phyloP scores from a whole-genome alignment of 2,329 filamentous ascomycete species.

The Alternaria tenuissima region DNA sequence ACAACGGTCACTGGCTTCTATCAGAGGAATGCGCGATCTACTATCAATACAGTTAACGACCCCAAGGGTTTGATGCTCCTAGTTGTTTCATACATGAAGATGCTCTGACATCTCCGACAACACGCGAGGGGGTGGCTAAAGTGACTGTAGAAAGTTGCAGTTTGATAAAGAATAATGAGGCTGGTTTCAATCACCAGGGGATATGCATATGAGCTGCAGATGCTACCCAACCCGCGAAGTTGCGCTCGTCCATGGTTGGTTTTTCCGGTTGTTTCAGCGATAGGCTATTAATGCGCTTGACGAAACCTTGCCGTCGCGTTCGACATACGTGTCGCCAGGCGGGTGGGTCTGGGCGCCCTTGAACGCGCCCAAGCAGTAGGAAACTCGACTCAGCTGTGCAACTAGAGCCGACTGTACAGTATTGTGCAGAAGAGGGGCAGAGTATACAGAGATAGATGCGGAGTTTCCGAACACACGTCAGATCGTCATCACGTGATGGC shows the following conservation, averaged over 20 bases:
- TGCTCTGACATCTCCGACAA: not conserved
- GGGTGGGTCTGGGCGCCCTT: not conserved
- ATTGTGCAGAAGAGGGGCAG: not conserved
- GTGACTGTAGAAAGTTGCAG: not conserved
- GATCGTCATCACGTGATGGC: not conserved
- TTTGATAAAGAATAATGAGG: not conserved
- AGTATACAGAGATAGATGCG: not conserved
- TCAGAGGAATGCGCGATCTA: not conserved
- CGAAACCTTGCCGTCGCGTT: not conserved
- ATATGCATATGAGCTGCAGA: not conserved
- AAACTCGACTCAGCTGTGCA: not conserved
- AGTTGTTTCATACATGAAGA: not conserved
- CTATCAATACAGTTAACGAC: not conserved
- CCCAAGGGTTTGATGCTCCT: not conserved
- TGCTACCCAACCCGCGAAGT: not conserved
- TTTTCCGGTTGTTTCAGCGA: not conserved
- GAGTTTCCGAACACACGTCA: not conserved
- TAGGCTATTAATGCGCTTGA: not conserved
- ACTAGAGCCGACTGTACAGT: not conserved
- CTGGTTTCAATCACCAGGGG: not conserved
- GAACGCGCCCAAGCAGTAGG: not conserved
- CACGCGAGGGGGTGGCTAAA: not conserved
- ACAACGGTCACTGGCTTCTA: slow-evolving; percentile 27
- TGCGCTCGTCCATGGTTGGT: not conserved
- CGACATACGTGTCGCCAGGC: not conserved